phyloP scores from a whole-genome alignment of 2,329 filamentous ascomycete species.

The Samsoniella hepiali region DNA sequence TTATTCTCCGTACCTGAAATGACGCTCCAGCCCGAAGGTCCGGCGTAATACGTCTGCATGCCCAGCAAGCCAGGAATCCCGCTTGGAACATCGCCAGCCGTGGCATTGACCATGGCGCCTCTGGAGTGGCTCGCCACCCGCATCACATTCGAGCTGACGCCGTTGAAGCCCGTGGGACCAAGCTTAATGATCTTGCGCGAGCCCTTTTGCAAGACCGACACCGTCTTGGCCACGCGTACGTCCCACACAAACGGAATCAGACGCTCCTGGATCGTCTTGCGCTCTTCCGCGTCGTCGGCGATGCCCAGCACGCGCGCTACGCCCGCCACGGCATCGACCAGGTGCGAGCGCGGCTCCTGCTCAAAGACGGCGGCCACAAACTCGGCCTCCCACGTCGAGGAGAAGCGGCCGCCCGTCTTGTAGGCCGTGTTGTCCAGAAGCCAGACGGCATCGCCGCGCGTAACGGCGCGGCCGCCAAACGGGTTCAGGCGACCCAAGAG shows the following conservation, averaged over 20 bases:
- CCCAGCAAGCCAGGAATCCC: slow-evolving; percentile 54
- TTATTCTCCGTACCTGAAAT: slow-evolving; percentile 58
- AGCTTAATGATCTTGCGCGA: slow-evolving; percentile 46
- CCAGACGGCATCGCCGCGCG: slow-evolving; percentile 73
- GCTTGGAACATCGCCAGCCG: slow-evolving; percentile 45
- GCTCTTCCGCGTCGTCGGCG: slow-evolving; percentile 55
- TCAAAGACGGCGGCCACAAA: slow-evolving; percentile 81
- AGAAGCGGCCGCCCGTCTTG: slow-evolving; percentile 41
- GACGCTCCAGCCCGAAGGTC: slow-evolving; percentile 76
- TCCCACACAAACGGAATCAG: slow-evolving; percentile 76
- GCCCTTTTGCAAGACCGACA: slow-evolving; percentile 59
- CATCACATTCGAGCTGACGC: slow-evolving; percentile 65
- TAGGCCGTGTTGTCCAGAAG: slow-evolving; percentile 87
- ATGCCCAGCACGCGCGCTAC: slow-evolving; percentile 69
- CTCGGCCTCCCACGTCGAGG: slow-evolving; percentile 69
- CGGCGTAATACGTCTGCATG: slow-evolving; percentile 71
- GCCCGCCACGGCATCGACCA: slow-evolving; percentile 66
- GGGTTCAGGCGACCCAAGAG: slow-evolving; percentile 55
- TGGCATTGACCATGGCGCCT: slow-evolving; percentile 45
- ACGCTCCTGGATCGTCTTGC: slow-evolving; percentile 60
- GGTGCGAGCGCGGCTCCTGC: slow-evolving; percentile 62
- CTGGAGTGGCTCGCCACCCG: slow-evolving; percentile 46
- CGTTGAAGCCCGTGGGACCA: slow-evolving; percentile 68
- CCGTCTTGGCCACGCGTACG: slow-evolving; percentile 65
- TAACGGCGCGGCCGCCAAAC: slow-evolving; percentile 52